Evolutionary conservation across 805 yeast species (phyloP), one percentile per base, ranked within the genome.

Genomic region (Teunomyces cretensis): DNA sequence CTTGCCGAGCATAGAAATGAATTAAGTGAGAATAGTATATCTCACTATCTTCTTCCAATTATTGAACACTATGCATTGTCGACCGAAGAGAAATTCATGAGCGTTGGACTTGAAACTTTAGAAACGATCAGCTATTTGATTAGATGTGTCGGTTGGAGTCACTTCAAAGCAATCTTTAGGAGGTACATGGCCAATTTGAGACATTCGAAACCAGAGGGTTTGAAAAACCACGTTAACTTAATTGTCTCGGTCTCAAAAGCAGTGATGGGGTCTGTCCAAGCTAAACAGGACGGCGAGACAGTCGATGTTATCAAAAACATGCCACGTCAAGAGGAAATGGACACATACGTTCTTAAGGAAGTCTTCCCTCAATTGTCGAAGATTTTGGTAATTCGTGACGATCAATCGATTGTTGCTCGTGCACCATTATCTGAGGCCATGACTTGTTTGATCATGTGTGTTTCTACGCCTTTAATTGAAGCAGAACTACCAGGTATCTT

Each of bases 21-120:
- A 6, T 62, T 91, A 6, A 63, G 78, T 0, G 79, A 79, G 19
- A 66, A 70, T 30, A 83, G 81, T 53, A 79, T 92, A 43, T 76
- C 96, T 0, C 94, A 88, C 57, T 90, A 85, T 60, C 57, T 94
- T 35, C 66, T 94, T 45, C 98, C 99, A 4, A 78, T 91, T 51
- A 74, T 91, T 48, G 98, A 94, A 67, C 83, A 80, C 49, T 89
- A 83, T 64, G 89, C 86, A 1, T 75, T 74, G 47, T 74, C 80
- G 48, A 64, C 71, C 1, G 88, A 84, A 32, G 75, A 70, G 39
- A 83, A 78, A 51, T 68, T 72, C 44, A 73, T 84, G 57, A 80
- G 81, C 52, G 66, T 86, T 48, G 74, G 84, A 19, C 78, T 82
- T 60, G 94, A 85, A 50, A 74, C 96, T 0, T 69, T 86, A 22